A percentile compares a stretch with the other conserved stretches of the same genome.
Conservation (phyloP, 148 eudicot genomes). For the Rhododendron vialii region DNA sequence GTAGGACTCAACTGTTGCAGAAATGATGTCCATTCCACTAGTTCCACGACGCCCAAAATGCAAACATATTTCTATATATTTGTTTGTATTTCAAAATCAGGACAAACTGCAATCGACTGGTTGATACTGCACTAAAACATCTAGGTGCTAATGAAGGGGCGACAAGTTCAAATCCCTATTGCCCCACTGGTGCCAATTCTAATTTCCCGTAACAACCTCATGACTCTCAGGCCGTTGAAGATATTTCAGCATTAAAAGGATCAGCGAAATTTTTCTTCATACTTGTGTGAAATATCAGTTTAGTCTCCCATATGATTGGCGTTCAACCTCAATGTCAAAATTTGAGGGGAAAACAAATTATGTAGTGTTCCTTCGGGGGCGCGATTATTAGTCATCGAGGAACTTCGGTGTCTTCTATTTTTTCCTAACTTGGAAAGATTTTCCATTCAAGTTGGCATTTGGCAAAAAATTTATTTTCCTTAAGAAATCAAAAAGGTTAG, state of each 20-base stretch:
- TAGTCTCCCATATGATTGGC: neutral
- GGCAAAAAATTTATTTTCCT: neutral
- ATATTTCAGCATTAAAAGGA: neutral
- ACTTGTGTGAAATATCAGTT: neutral
- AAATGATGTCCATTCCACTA: neutral
- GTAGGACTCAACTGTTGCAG: neutral
- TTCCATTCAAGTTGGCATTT: neutral
- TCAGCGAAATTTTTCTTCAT: neutral
- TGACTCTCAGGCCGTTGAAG: neutral
- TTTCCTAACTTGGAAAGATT: neutral
- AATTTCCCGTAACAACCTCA: neutral
- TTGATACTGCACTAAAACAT: neutral
- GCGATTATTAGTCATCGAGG: neutral
- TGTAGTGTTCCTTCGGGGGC: neutral
- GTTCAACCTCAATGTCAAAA: neutral
- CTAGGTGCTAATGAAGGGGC: neutral
- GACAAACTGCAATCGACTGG: neutral
- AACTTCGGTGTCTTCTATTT: neutral
- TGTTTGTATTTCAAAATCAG: neutral
- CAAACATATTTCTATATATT: neutral
- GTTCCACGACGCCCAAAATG: neutral
- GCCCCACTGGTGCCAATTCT: neutral
- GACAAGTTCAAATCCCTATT: neutral
- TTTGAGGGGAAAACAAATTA: neutral
- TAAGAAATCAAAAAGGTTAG: neutral